These are phyloP conservation scores for Boletus semigastroideus DNA, from an alignment of 1,284 basidiomycete species.

Conservation along the genomic window DNA sequence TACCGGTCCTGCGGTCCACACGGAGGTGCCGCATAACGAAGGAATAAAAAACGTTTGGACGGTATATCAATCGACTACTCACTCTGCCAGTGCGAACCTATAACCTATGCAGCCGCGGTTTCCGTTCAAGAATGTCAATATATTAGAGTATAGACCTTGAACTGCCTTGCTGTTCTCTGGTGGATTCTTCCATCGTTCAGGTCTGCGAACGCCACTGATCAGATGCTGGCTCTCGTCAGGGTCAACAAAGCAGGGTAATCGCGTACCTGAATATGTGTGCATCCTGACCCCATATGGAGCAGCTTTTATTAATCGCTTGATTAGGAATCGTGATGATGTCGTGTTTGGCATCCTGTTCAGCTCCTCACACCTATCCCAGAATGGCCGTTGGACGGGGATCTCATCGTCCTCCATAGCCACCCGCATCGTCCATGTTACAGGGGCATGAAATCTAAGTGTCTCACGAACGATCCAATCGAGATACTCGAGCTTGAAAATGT, in stretches of 20 bases:
- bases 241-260: slow-evolving; percentile 18
- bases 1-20: slow-evolving; percentile 1
- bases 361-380: slow-evolving; percentile 34
- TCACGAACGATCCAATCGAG: slow-evolving; percentile 60
- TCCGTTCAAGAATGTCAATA: slow-evolving; percentile 64
- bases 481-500: slow-evolving; percentile 32
- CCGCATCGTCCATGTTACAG: slow-evolving; percentile 66
- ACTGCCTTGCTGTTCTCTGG: slow-evolving; percentile 44
- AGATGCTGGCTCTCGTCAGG: slow-evolving; percentile 15
- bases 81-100: slow-evolving; percentile 70
- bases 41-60: slow-evolving; percentile 1
- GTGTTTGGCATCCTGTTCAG: slow-evolving; percentile 42
- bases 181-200: slow-evolving; percentile 56
- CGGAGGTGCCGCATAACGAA: not conserved
- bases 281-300: slow-evolving; percentile 67
- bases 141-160: slow-evolving; percentile 62
- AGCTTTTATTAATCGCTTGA: slow-evolving; percentile 60
- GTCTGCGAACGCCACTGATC: slow-evolving; percentile 39
- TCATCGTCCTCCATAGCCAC: slow-evolving; percentile 53
- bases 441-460: slow-evolving; percentile 61
- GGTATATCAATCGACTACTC: slow-evolving; percentile 32
- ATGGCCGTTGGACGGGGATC: slow-evolving; percentile 52
- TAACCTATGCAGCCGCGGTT: slow-evolving; percentile 72
- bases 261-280: slow-evolving; percentile 59
- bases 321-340: slow-evolving; percentile 65